Conservation (phyloP, 2,329 filamentous ascomycete genomes). For the Curvularia lunata region DNA sequence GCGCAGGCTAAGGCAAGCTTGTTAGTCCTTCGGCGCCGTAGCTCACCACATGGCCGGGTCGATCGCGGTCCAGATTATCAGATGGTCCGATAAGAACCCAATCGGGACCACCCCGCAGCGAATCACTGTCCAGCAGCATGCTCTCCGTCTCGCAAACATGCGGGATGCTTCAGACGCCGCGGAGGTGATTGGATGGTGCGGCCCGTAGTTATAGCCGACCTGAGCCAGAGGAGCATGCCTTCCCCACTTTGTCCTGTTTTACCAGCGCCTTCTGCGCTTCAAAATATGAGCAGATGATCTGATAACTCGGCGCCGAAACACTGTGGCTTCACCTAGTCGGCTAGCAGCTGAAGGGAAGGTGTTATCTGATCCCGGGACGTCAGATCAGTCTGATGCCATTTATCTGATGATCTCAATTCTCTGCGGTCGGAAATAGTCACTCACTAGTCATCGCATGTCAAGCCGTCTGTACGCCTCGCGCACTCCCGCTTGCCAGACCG, state of each 20-base stretch:
- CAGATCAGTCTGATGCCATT: slow-evolving; percentile 1
- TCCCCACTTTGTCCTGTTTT: slow-evolving; percentile 17
- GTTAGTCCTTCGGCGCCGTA: slow-evolving; percentile 18
- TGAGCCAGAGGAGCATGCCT: neutral
- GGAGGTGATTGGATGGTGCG: slow-evolving; percentile 5
- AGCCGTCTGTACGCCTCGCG: neutral
- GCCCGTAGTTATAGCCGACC: neutral
- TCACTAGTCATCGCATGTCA: neutral
- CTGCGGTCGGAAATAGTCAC: slow-evolving; percentile 5
- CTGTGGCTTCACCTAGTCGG: slow-evolving; percentile 9
- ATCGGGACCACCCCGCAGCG: slow-evolving; percentile 17
- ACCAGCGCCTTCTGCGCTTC: slow-evolving; percentile 6
- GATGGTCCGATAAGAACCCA: slow-evolving; percentile 35
- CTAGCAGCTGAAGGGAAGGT: slow-evolving; percentile 9
- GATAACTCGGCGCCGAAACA: slow-evolving; percentile 23
- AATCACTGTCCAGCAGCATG: slow-evolving; percentile 14
- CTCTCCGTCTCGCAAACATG: neutral
- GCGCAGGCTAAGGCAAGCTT: slow-evolving; percentile 23
- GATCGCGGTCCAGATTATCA: slow-evolving; percentile 38
- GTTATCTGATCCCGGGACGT: slow-evolving; percentile 32
- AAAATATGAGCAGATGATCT: slow-evolving; percentile 27
- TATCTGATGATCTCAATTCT: slow-evolving; percentile 9
- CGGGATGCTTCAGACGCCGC: slow-evolving; percentile 2
- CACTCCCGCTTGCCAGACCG: slow-evolving; percentile 5
- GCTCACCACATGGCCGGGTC: slow-evolving; percentile 24